Conservation (phyloP, 1,284 basidiomycete genomes). For the Ganoderma boninense region DNA sequence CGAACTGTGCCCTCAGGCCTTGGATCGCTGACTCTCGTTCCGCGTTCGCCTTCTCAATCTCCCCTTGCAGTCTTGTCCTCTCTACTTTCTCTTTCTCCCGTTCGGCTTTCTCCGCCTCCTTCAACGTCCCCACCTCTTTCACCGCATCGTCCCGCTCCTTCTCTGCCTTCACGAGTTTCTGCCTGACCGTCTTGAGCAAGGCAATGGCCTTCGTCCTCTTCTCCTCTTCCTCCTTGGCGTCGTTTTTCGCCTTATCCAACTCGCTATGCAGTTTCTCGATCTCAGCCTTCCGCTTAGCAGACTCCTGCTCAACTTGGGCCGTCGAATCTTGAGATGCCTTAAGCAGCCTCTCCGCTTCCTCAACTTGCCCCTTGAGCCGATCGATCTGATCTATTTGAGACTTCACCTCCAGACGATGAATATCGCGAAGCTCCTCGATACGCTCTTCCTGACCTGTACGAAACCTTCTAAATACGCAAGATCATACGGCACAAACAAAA, state of each 20-base stretch:
- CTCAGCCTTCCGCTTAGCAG: constrained; percentile 58
- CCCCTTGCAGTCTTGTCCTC: constrained; percentile 59
- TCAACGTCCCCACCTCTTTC: constrained; percentile 60
- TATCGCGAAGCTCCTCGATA: constrained; percentile 85
- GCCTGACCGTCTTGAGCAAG: constrained; percentile 89
- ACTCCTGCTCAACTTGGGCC: constrained; percentile 55
- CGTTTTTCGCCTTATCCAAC: constrained; percentile 63
- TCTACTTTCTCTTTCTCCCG: constrained; percentile 74
- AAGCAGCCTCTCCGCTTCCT: constrained; percentile 74
- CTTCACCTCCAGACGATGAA: constrained; percentile 77
- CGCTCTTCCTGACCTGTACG: constrained; percentile 81
- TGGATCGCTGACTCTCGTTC: constrained; percentile 79
- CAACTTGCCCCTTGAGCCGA: constrained; percentile 71
- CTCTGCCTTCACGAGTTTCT: constrained; percentile 92
- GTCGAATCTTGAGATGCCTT: constrained; percentile 60
- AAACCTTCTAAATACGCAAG: too few species aligned
- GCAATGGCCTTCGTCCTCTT: constrained; percentile 94
- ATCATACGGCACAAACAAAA: neutral
- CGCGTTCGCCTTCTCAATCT: constrained; percentile 64
- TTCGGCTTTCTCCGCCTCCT: constrained; percentile 67
- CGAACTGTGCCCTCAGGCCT: constrained; percentile 76
- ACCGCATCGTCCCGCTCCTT: constrained; percentile 86
- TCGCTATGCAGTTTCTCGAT: constrained; percentile 67
- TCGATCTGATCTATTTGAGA: constrained; percentile 82
- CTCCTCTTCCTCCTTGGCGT: constrained; percentile 92